Percentiles rank a stretch among this genome's conserved stretches.
phyloP scores from a whole-genome alignment of 495 filamentous ascomycete species.

The Neurospora africana region DNA sequence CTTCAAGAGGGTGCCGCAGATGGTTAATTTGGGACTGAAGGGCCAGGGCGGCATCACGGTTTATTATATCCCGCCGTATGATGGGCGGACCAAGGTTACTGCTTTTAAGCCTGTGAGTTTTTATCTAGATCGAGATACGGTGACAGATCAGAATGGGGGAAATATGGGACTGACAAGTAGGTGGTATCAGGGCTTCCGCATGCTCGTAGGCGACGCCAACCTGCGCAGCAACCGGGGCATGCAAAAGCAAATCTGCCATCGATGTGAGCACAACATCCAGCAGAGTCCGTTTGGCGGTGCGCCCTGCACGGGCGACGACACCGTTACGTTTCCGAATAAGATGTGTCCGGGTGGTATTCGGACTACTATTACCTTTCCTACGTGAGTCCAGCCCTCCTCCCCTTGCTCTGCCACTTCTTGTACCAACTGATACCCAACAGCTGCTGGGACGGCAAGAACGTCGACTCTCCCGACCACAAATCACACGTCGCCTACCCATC shows the following conservation, averaged over 20 bases:
- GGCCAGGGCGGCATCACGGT: slow-evolving; percentile 35
- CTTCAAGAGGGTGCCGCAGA: slow-evolving; percentile 38
- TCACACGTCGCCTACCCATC: slow-evolving; percentile 38
- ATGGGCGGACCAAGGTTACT: slow-evolving; percentile 32
- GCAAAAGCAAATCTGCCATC: slow-evolving; percentile 36
- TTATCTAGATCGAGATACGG: too few species aligned
- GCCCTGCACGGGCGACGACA: slow-evolving; percentile 41
- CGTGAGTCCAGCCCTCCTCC: slow-evolving; percentile 1
- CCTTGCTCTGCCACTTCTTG: neutral
- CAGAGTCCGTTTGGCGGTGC: slow-evolving; percentile 41
- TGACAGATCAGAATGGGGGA: neutral
- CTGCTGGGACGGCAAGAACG: slow-evolving; percentile 46
- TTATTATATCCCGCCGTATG: slow-evolving; percentile 41
- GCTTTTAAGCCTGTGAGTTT: slow-evolving; percentile 28
- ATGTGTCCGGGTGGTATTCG: slow-evolving; percentile 38
- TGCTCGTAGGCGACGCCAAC: slow-evolving; percentile 30
- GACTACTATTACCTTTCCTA: slow-evolving; percentile 39
- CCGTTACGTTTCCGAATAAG: slow-evolving; percentile 29
- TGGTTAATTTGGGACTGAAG: slow-evolving; percentile 33
- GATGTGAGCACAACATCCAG: slow-evolving; percentile 35
- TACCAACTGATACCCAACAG: neutral
- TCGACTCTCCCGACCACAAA: slow-evolving; percentile 43
- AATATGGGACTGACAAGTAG: too few species aligned
- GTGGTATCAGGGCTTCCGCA: slow-evolving; percentile 37
- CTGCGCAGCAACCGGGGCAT: slow-evolving; percentile 22